Base-by-base conservation (phyloP, 371 early-diverging fungal species). In the Syncephalastrum sp. region DNA sequence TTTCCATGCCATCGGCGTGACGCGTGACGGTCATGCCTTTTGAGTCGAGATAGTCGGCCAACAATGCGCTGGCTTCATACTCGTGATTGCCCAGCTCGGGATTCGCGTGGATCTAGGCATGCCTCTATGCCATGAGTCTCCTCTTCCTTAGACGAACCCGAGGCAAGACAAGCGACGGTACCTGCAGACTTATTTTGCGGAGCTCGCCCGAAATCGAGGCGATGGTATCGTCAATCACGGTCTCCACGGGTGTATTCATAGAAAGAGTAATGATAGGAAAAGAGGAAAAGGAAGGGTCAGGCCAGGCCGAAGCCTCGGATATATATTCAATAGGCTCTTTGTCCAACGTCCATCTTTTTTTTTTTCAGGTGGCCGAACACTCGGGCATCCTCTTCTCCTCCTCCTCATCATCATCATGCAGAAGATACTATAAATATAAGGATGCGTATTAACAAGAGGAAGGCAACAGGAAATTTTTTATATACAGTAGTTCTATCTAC, bases 21-120 rank as follows among this genome's bases (percentile, higher is more conserved):
- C 75, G 77, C 19, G 75, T 75, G 8, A 87, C 73, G 8, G 68
- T 58, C 63, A 85, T 86, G 1, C 85, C 87, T 21, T 79, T 62
- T 5, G 56, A 46, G 50, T 82, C 79, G 15, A 89, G 64, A 54
- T 79, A 87, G n/a, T 79, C 70, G 5, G 82, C 77, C 61, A 89
- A 67, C 15, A 73, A 48, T 8, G 66, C 50, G 54, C 71, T 73
- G 0, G 88, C 85, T 44, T 70, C 59, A 51, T 66, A 67, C 52
- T 89, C 89, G 25, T 81, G 59, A 52, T 79, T 64, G 17, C 82
- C 83, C 10, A 78, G 58, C 69, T 89, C 89, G 8, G 89, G 89
- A 57, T 87, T 57, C 38, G 74, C 72, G 51, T 89, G 88, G 54
- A 89, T 82, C 77, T 81, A 33, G 10, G 38, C 10, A 33, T 33